These are phyloP conservation scores for Lentinula novae-zelandiae DNA, from an alignment of 1,284 basidiomycete species.

Conservation along the genomic window DNA sequence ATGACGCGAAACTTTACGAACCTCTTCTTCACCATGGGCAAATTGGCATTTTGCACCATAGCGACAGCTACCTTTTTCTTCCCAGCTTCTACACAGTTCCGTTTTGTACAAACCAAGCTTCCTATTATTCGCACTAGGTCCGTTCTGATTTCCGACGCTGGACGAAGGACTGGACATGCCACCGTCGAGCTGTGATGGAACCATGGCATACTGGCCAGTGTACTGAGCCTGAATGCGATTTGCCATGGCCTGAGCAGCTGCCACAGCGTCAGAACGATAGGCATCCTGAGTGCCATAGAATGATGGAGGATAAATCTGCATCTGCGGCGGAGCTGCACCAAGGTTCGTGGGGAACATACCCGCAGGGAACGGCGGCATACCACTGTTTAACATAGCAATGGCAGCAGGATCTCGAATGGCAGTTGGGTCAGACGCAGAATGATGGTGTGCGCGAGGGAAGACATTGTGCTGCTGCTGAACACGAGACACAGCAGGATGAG, in stretches of 20 bases:
- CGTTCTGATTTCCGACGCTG: slow-evolving; percentile 35
- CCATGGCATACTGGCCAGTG: slow-evolving; percentile 50
- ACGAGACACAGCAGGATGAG: slow-evolving; percentile 62
- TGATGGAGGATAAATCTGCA: slow-evolving; percentile 63
- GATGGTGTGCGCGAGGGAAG: slow-evolving; percentile 70
- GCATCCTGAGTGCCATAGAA: slow-evolving; percentile 63
- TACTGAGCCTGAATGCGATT: slow-evolving; percentile 56
- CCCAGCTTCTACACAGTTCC: slow-evolving; percentile 89
- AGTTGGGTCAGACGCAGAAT: slow-evolving; percentile 76
- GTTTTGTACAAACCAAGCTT: slow-evolving; percentile 91
- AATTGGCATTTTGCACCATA: slow-evolving; percentile 89
- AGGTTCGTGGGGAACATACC: slow-evolving; percentile 49
- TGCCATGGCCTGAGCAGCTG: slow-evolving; percentile 53
- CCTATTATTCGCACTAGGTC: slow-evolving; percentile 83
- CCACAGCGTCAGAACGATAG: slow-evolving; percentile 50
- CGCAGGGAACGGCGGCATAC: slow-evolving; percentile 49
- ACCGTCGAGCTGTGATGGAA: slow-evolving; percentile 33
- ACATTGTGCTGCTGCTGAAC: slow-evolving; percentile 72
- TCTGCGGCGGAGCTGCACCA: slow-evolving; percentile 39
- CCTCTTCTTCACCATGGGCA: slow-evolving; percentile 85
- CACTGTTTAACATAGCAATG: slow-evolving; percentile 54
- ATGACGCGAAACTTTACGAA: slow-evolving; percentile 77
- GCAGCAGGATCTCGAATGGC: slow-evolving; percentile 63
- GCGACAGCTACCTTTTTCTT: slow-evolving; percentile 86
- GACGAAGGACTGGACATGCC: slow-evolving; percentile 38